A percentile compares a stretch with the other conserved stretches of the same genome.
Evolutionary conservation across 108 stramenopile species (phyloP).

Genomic region (Cylindrotheca fusiformis): DNA sequence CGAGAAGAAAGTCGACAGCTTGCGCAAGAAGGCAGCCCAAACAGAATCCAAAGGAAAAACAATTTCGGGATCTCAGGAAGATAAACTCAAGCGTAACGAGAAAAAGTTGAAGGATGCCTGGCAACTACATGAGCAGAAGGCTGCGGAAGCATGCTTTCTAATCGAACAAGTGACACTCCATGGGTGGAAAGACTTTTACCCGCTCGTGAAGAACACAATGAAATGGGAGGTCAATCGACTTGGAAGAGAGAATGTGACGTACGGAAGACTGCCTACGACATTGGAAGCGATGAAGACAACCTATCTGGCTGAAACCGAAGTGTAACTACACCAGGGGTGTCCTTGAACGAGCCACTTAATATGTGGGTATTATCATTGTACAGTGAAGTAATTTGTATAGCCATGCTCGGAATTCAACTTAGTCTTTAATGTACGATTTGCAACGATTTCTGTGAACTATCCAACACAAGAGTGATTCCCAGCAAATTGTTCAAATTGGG

Average conservation of each 20-base stretch:
- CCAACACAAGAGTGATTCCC: too few species aligned
- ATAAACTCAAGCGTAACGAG: conserved; percentile 35
- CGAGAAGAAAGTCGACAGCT: conserved; percentile 26
- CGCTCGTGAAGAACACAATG: conserved; percentile 22
- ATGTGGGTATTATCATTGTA: too few species aligned
- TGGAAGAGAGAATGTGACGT: conserved; percentile 11
- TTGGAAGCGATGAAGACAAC: conserved; percentile 22
- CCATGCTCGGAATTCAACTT: too few species aligned
- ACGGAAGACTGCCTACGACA: conserved; percentile 13
- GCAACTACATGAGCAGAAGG: conserved; percentile 14
- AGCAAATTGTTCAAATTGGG: too few species aligned
- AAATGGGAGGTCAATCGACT: conserved; percentile 16
- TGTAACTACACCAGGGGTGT: too few species aligned
- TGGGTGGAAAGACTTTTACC: conserved; percentile 30
- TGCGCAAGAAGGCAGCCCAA: conserved; percentile 21
- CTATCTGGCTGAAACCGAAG: too few species aligned
- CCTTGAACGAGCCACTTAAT: too few species aligned
- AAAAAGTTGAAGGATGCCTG: conserved; percentile 30
- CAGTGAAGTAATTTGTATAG: too few species aligned
- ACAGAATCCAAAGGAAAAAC: conserved; percentile 27
- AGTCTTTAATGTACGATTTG: too few species aligned
- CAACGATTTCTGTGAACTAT: too few species aligned
- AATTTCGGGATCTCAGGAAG: conserved; percentile 5
- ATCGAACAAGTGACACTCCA: conserved; percentile 20
- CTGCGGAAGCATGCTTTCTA: conserved; percentile 18